Base-by-base conservation (phyloP, 495 filamentous ascomycete genomes). In the Hypoxylon rickii region DNA sequence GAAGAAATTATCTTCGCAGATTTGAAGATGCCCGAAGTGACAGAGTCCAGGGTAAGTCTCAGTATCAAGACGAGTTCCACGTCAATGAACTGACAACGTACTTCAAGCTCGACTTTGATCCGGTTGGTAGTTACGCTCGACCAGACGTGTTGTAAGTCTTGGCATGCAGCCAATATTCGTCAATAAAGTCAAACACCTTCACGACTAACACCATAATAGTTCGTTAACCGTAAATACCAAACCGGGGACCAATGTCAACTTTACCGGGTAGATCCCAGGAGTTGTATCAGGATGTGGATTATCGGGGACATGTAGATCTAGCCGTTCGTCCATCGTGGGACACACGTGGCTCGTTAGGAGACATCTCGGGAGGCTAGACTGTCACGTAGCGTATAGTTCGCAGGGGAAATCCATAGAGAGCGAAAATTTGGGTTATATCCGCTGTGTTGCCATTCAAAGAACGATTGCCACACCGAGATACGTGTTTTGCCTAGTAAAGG, bases 61-160 rank as follows among this genome's bases (percentile, higher is more conserved):
- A 18, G 13, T 3, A 3, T 19, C 13, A 26, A 41, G 5, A 7
- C 15, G 11, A 33, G 21, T 45, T 7, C 38, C 34, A 6, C 17
- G 26, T 17, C 15, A 31, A 26, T 16, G 11, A 50, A 47, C 24
- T 51, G 10, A 58, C 44, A 15, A 37, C 8, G 12, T 17, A 24
- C 8, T 6, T 36, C 18, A 44, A 74, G 73, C 69, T 74, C 46
- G 73, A 76, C 42, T 76, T 76, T 43, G 73, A 76, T 51, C 65
- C 70, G 0, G 70, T 76, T 21, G 71, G 71, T 49, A 74, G 69
- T 48, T 76, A 74, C 36, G 61, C 71, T 26, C 65, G 73, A 29
- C 73, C 73, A 16, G 73, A 76, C 33, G 64, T 76, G 4, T 76
- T 76, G 73, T 74, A 52, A 69, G 71, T 73, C 15, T n/a, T 10